Conservation (phyloP, 2,329 filamentous ascomycete genomes). For the Sporothrix inflata region DNA sequence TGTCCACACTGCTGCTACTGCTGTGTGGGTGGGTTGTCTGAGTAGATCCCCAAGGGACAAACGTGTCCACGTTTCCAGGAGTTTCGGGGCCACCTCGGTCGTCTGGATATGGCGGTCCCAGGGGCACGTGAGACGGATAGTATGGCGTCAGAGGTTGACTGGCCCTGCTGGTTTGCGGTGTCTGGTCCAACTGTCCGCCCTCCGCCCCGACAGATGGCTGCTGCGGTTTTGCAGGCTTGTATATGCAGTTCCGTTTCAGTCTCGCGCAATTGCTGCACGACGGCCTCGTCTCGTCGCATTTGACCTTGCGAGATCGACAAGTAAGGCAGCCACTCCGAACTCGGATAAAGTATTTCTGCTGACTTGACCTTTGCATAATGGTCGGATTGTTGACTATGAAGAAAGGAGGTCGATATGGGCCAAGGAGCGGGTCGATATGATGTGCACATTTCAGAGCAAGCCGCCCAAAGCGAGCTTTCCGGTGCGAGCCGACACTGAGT, state of each 20-base stretch:
- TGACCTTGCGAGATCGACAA: slow-evolving; percentile 15
- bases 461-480: not conserved
- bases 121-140: not conserved
- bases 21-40: too few species aligned
- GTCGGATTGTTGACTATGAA: not conserved
- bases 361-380: not conserved
- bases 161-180: not conserved
- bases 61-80: not conserved
- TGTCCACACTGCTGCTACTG: not conserved
- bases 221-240: not conserved
- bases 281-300: slow-evolving; percentile 18
- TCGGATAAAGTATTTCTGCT: slow-evolving; percentile 11
- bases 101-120: not conserved
- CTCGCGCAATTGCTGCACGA: not conserved
- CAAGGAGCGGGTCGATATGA: not conserved
- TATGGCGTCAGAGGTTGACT: not conserved
- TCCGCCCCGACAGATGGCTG: not conserved
- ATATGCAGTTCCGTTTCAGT: not conserved
- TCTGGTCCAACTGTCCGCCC: not conserved
- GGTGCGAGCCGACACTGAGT: not conserved
- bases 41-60: not conserved
- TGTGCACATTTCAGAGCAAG: not conserved
- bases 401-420: not conserved
- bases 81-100: not conserved
- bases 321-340: slow-evolving; percentile 17